Conservation (phyloP, 148 eudicot species). For the Rhododendron kiyosumense region DNA sequence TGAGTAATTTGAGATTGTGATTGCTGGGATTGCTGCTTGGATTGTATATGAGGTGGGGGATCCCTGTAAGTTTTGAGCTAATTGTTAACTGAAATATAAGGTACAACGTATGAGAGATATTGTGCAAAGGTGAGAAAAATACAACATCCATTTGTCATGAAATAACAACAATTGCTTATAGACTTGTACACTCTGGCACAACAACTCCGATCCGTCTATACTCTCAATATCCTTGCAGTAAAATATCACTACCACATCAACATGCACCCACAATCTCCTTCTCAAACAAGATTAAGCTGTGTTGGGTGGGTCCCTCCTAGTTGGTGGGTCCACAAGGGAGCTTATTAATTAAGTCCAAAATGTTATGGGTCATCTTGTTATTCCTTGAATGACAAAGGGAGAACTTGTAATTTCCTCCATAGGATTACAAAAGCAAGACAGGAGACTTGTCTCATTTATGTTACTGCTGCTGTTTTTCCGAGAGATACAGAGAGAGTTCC, state of each 20-base stretch:
- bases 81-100: background rate
- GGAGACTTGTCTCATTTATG: too few relatives aligned
- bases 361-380: too few relatives aligned
- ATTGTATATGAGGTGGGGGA: slow-evolving; percentile 46
- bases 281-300: background rate
- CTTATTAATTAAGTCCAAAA: too few relatives aligned
- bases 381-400: too few relatives aligned
- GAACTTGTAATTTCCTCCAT: too few relatives aligned
- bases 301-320: too few relatives aligned
- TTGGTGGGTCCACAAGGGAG: too few relatives aligned
- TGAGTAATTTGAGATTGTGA: slow-evolving; percentile 63
- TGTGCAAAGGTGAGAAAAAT: background rate
- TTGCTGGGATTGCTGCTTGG: slow-evolving; percentile 36
- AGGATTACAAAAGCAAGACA: too few relatives aligned
- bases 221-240: background rate
- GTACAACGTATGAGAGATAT: background rate
- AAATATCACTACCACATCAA: background rate
- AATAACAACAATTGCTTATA: background rate
- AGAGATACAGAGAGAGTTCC: too few relatives aligned
- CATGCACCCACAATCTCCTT: background rate
- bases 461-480: too few relatives aligned
- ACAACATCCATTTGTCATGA: background rate
- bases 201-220: background rate
- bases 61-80: background rate
- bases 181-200: background rate